Conservation (phyloP, 2,329 filamentous ascomycete species). For the Truncatella angustata region DNA sequence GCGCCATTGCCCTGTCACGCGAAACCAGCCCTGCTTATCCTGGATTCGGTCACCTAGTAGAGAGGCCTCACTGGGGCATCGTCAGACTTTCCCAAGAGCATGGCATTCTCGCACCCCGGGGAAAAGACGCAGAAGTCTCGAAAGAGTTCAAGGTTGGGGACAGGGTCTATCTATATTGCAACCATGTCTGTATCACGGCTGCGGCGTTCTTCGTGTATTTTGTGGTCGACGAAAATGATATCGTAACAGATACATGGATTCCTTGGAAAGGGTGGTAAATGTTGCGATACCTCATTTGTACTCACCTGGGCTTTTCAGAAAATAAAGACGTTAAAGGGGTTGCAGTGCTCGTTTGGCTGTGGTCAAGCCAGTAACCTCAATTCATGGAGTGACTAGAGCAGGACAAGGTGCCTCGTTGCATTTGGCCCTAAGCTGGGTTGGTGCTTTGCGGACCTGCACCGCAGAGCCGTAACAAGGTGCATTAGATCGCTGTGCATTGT, state of each 20-base stretch:
- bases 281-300: too few species aligned
- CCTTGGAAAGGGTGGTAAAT: slow-evolving; percentile 8
- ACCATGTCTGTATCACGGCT: slow-evolving; percentile 4
- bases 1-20: slow-evolving; percentile 2
- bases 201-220: slow-evolving; percentile 4
- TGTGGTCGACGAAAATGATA: slow-evolving; percentile 1
- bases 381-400: too few species aligned
- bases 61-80: neutral
- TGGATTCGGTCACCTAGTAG: neutral
- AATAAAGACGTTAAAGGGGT: too few species aligned
- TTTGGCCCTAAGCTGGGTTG: too few species aligned
- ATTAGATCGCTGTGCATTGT: too few species aligned
- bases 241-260: slow-evolving; percentile 2
- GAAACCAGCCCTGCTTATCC: neutral
- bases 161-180: slow-evolving; percentile 4
- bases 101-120: neutral
- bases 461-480: too few species aligned
- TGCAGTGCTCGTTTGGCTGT: too few species aligned
- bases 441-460: too few species aligned
- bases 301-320: too few species aligned
- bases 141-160: neutral
- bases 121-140: neutral
- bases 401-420: too few species aligned
- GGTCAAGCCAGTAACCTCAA: too few species aligned
- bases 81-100: slow-evolving; percentile 6